These are phyloP conservation scores for Starmerella etchellsii DNA, from an alignment of 805 yeast genomes.

Conservation along the genomic window DNA sequence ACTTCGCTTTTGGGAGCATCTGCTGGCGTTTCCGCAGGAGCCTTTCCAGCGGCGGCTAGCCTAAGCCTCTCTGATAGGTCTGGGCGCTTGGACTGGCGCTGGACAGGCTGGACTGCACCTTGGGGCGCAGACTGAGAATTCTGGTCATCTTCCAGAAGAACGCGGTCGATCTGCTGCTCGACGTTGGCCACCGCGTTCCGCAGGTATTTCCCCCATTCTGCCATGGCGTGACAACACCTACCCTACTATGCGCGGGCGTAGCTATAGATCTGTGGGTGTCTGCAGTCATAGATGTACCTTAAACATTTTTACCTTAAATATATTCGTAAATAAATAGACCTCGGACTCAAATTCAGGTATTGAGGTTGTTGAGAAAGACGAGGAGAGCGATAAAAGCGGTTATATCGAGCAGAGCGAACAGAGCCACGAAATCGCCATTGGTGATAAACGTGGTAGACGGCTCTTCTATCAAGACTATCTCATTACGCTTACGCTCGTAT, in stretches of 20 bases:
- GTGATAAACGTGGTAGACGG: conserved; percentile 39
- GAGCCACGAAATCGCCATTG: conserved; percentile 47
- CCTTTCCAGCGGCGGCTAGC: conserved; percentile 45
- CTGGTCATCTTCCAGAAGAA: conserved; percentile 23
- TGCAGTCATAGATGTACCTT: too few species aligned
- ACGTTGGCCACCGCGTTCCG: conserved; percentile 33
- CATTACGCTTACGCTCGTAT: conserved; percentile 22
- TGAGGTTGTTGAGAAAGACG: not conserved
- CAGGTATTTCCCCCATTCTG: conserved; percentile 26
- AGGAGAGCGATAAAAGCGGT: conserved; percentile 40
- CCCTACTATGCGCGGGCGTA: too few species aligned
- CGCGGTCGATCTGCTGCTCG: conserved; percentile 31
- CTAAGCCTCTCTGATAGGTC: conserved; percentile 80
- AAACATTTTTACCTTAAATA: too few species aligned
- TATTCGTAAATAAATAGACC: too few species aligned
- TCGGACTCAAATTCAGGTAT: too few species aligned
- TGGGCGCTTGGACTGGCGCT: conserved; percentile 29
- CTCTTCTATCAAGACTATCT: conserved; percentile 29
- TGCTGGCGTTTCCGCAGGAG: conserved; percentile 20
- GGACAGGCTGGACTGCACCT: not conserved
- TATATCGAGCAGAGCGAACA: conserved; percentile 39
- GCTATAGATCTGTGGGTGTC: too few species aligned
- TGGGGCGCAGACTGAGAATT: not conserved
- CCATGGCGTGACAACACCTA: conserved; percentile 11
- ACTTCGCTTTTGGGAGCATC: not conserved